A percentile compares a stretch with the other conserved stretches of the same genome.
Evolutionary conservation across 768 basidiomycete genomes (phyloP).

Genomic region (Hericium rajendrae): DNA sequence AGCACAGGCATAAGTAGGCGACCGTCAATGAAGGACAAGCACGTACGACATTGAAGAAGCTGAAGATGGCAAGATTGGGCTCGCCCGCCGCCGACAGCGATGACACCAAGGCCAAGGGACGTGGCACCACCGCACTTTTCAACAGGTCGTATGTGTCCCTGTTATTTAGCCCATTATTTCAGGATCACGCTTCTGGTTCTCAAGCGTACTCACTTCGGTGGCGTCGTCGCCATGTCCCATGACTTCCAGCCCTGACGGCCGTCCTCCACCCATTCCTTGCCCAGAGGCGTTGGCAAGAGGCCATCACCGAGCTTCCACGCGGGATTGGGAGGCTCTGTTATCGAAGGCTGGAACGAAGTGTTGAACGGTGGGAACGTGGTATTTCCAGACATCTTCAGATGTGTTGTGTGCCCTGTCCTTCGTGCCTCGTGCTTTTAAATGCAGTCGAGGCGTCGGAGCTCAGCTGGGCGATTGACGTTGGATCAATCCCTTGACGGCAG

Average conservation of each 20-base stretch:
- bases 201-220: conserved; percentile 8
- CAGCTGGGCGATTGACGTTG: no score
- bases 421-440: no score
- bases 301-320: conserved; percentile 36
- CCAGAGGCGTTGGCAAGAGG: conserved; percentile 15
- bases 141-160: conserved; percentile 39
- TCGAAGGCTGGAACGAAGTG: no score
- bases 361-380: no score
- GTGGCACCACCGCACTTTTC: conserved; percentile 52
- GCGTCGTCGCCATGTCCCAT: conserved; percentile 25
- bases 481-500: no score
- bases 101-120: conserved; percentile 63
- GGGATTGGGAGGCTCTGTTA: conserved; percentile 29
- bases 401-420: no score
- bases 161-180: background rate
- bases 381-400: no score
- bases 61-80: conserved; percentile 47
- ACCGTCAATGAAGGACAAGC: background rate
- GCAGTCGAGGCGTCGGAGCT: no score
- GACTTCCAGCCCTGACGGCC: conserved; percentile 26
- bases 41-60: conserved; percentile 15
- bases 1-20: conserved; percentile 5
- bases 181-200: background rate
- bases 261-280: conserved; percentile 23
- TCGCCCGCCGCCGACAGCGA: conserved; percentile 40